phyloP scores from a whole-genome alignment of 805 yeast species.

The Isabelozyma pseudorhagii region DNA sequence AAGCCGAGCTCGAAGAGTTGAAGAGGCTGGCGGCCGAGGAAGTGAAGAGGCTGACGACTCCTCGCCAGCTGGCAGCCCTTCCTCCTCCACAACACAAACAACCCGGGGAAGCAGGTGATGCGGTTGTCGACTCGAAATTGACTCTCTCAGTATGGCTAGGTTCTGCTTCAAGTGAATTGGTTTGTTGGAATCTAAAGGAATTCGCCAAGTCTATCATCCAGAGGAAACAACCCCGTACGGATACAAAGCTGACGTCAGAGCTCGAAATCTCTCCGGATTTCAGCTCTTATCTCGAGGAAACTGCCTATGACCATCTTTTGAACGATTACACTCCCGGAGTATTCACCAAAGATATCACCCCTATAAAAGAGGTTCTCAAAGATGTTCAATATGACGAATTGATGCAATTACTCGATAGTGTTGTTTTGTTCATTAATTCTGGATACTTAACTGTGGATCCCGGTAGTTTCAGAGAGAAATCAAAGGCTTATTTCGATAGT shows the following conservation, averaged over 20 bases:
- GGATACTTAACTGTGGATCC: conserved; percentile 25
- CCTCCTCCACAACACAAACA: background rate
- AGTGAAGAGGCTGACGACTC: too few relatives aligned
- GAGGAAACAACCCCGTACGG: background rate
- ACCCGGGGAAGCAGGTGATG: background rate
- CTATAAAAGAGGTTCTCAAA: background rate
- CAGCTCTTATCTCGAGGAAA: conserved; percentile 20
- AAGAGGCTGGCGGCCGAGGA: background rate
- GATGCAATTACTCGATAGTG: conserved; percentile 9
- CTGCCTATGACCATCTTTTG: conserved; percentile 13
- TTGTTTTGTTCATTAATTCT: conserved; percentile 16
- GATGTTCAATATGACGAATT: background rate
- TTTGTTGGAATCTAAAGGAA: conserved; percentile 21
- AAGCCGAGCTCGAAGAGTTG: conserved; percentile 4
- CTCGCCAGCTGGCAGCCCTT: background rate
- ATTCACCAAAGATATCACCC: background rate
- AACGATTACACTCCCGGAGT: background rate
- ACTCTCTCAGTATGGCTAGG: conserved; percentile 18
- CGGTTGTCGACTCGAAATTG: conserved; percentile 3
- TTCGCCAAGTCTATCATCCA: conserved; percentile 6
- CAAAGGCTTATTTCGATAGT: conserved; percentile 9
- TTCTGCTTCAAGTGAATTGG: conserved; percentile 21
- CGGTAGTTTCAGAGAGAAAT: conserved; percentile 9
- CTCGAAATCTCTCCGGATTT: conserved; percentile 19
- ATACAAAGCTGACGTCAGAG: conserved; percentile 4